These are phyloP conservation scores for Paraconiothyrium brasiliense DNA, from an alignment of 2,329 filamentous ascomycete genomes.

Conservation along the genomic window DNA sequence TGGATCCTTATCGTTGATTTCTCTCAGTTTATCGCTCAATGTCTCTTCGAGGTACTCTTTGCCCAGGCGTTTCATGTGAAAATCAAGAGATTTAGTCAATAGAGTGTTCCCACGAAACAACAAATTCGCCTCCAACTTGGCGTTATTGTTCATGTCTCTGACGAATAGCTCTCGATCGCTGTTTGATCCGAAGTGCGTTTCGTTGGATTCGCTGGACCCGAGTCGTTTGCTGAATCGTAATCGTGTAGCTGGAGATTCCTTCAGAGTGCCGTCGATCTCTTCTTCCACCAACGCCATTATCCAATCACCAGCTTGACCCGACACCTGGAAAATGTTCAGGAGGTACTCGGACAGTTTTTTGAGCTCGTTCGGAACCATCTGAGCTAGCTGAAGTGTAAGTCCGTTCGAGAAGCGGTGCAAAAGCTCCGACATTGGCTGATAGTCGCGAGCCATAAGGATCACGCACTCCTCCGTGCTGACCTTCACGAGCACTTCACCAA, in stretches of 20 bases:
- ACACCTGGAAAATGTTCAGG: slow-evolving; percentile 94
- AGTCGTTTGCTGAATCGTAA: slow-evolving; percentile 75
- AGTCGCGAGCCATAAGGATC: slow-evolving; percentile 86
- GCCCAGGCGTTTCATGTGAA: slow-evolving; percentile 93
- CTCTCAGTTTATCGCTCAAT: slow-evolving; percentile 82
- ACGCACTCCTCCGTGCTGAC: slow-evolving; percentile 88
- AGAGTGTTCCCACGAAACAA: slow-evolving; percentile 95
- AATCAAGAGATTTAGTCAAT: slow-evolving; percentile 90
- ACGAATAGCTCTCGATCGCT: slow-evolving; percentile 77
- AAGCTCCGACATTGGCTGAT: slow-evolving; percentile 81
- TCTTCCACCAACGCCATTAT: slow-evolving; percentile 93
- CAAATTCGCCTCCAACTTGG: slow-evolving; percentile 89
- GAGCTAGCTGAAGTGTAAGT: slow-evolving; percentile 84
- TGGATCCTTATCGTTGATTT: slow-evolving; percentile 89
- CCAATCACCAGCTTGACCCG: slow-evolving; percentile 85
- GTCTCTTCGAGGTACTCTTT: slow-evolving; percentile 92
- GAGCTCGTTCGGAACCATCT: slow-evolving; percentile 79
- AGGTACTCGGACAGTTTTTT: slow-evolving; percentile 85
- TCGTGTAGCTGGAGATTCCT: slow-evolving; percentile 75
- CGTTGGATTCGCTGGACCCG: slow-evolving; percentile 74
- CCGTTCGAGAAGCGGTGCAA: slow-evolving; percentile 86
- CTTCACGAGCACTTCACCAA: slow-evolving; percentile 86
- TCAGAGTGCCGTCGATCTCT: slow-evolving; percentile 92
- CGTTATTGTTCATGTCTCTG: slow-evolving; percentile 79
- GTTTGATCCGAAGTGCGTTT: slow-evolving; percentile 53